Base-by-base conservation (phyloP, 352 stramenopile species). In the Pythium periplocum region DNA sequence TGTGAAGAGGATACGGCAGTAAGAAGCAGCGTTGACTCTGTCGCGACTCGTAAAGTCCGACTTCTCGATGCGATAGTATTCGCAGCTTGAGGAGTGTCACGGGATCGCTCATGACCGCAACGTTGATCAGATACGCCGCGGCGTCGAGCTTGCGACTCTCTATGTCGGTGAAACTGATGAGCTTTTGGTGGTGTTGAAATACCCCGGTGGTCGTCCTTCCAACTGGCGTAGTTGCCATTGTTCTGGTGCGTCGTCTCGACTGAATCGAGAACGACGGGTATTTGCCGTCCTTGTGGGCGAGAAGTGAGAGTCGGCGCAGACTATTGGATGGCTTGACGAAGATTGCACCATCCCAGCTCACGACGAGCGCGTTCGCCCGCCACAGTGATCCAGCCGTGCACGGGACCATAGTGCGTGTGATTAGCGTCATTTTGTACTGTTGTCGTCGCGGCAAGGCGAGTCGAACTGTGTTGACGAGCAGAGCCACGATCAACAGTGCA, bases 71-170 rank as follows among this genome's bases (percentile, higher is more conserved):
- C 4, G 1, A 4, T 12, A 44, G 17, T 6, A 47, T 2, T 0
- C 59, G 59, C 11, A 66, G 39, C 2, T 39, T 2, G 7, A 60
- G 33, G 4, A 50, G 30, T 26, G 59, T 66, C 44, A 61, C 31
- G 1, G 44, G 52, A 33, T 66, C 59, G 2, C 52, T 66, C 52
- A 66, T 66, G 12, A 33, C 59, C 5, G 59, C 51, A 36, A 66
- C 32, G 43, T 66, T 66, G 2, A 61, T 44, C 12, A 66, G 42
- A 38, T 51, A 60, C 0, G 57, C 36, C 2, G 45, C 40, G 40
- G 53, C 46, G 30, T 66, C 32, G 8, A 51, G 45, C 41, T 60
- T 48, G 3, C 51, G 57, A 6, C 5, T 52, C 7, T 12, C 38
- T 12, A 42, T 42, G 7, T 42, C 7, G 7, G 12, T 12, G 17